Evolutionary conservation across 2,329 filamentous ascomycete species (phyloP), one percentile per base, ranked within the genome.

Genomic region (Botrytis paeoniae): DNA sequence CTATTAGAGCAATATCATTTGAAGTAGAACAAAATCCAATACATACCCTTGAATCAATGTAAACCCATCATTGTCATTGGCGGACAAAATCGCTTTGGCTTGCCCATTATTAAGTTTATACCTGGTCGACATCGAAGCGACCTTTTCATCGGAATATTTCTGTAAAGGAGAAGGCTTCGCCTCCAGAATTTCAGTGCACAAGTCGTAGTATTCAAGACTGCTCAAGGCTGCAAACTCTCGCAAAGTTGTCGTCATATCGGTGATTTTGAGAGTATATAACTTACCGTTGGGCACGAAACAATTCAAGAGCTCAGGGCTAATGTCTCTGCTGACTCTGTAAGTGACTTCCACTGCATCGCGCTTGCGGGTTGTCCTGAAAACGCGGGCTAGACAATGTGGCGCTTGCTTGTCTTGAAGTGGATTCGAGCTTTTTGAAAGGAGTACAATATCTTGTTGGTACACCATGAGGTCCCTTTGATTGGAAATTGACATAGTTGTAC

Each of bases 61-160:
- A 80, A 99, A 99, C 0, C 94, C 97, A 82, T 98, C 96, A 78
- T 99, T 99, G 79, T 97, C 95, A 73, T 95, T 89, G 20, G 95
- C 95, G 70, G 95, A 97, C 76, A 96, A 89, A 75, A 99, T 93
- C 12, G 96, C 96, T 81, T 93, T 93, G 5, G 95, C 94, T 81
- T 99, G 96, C 9, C 94, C 96, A 60, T 86, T 86, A 80, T 99
- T 99, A 73, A 99, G 88, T 35, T 89, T 88, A 83, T 97, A 98
- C 73, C 92, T 95, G 37, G 88, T 85, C 82, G 92, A 91, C 51
- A 93, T 87, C 12, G 88, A 87, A 10, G 88, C 84, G 10, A 97
- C 84, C 74, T 90, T 91, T 75, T 92, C 89, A 7, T 95, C 91
- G 60, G 89, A 89, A 80, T 97, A 98, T 10, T 89, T 89, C 70